A percentile compares a stretch with the other conserved stretches of the same genome.
phyloP scores from a whole-genome alignment of 1,139 yeast genomes.

The Magnusiomyces tetraspermus region DNA sequence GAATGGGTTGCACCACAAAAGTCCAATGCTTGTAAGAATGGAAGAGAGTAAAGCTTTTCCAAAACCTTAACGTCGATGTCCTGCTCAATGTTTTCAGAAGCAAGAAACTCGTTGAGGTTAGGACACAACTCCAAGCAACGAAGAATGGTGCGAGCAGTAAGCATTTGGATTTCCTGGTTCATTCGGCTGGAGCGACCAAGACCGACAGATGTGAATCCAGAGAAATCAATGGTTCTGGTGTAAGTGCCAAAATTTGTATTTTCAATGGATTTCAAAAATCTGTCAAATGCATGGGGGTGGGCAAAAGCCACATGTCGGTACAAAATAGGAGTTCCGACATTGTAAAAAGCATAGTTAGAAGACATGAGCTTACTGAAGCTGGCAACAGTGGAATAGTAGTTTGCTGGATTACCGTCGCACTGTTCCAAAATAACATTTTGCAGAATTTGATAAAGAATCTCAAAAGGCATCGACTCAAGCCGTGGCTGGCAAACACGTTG shows the following conservation, averaged over 20 bases:
- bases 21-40: constrained; percentile 60
- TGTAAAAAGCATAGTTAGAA: constrained; percentile 30
- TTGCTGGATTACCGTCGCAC: constrained; percentile 16
- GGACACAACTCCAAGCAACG: constrained; percentile 54
- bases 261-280: constrained; percentile 51
- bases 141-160: constrained; percentile 62
- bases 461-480: constrained; percentile 27
- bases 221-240: constrained; percentile 74
- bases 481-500: constrained; percentile 8
- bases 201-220: constrained; percentile 83
- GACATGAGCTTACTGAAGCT: constrained; percentile 25
- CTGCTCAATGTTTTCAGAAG: constrained; percentile 77
- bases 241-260: constrained; percentile 50
- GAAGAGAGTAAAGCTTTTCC: constrained; percentile 50
- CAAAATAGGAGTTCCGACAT: constrained; percentile 36
- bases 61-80: constrained; percentile 58
- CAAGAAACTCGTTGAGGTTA: constrained; percentile 66
- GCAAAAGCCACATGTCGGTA: constrained; percentile 66
- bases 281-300: constrained; percentile 73
- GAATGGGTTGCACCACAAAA: constrained; percentile 81
- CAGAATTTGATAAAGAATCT: constrained; percentile 27
- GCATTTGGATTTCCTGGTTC: constrained; percentile 89
- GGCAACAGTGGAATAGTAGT: constrained; percentile 17
- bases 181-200: constrained; percentile 80
- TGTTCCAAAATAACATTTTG: constrained; percentile 24